Evolutionary conservation across 1,139 yeast species (phyloP).

Genomic region (Sugiyamaella novakii): DNA sequence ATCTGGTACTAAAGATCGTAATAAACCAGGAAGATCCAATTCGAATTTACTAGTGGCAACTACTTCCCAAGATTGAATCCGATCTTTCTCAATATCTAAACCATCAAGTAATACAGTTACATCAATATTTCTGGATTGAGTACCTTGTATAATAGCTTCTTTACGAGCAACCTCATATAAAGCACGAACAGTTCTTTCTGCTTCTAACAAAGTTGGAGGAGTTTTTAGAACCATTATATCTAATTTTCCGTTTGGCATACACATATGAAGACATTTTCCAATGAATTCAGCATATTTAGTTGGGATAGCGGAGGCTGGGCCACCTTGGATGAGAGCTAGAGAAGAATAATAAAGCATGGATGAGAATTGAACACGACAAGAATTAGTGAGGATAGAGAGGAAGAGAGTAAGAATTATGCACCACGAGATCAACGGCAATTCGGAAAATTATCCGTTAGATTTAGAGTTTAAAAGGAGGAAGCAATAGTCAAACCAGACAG

Average conservation of each 20-base stretch:
- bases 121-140: slow-evolving; percentile 27
- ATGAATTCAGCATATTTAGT: slow-evolving; percentile 33
- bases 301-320: slow-evolving; percentile 26
- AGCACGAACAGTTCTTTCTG: slow-evolving; percentile 37
- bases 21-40: slow-evolving; percentile 29
- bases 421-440: too few relatives aligned
- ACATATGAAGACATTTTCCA: slow-evolving; percentile 35
- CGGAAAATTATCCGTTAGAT: too few relatives aligned
- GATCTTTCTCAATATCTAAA: slow-evolving; percentile 33
- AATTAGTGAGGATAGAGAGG: too few relatives aligned
- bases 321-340: slow-evolving; percentile 34
- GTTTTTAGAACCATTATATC: slow-evolving; percentile 41
- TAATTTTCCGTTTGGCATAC: slow-evolving; percentile 39
- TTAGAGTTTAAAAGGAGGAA: too few relatives aligned
- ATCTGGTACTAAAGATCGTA: slow-evolving; percentile 35
- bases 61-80: slow-evolving; percentile 42
- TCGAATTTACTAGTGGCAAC: slow-evolving; percentile 38
- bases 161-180: slow-evolving; percentile 37
- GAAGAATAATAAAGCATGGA: slow-evolving; percentile 36
- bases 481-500: too few relatives aligned
- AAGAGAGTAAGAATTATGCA: too few relatives aligned
- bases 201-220: slow-evolving; percentile 36
- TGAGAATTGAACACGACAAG: too few relatives aligned
- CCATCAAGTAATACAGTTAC: slow-evolving; percentile 45
- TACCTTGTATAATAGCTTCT: slow-evolving; percentile 24